These are phyloP conservation scores for Paracoccidioides brasiliensis DNA, from an alignment of 2,329 filamentous ascomycete genomes.

Conservation along the genomic window DNA sequence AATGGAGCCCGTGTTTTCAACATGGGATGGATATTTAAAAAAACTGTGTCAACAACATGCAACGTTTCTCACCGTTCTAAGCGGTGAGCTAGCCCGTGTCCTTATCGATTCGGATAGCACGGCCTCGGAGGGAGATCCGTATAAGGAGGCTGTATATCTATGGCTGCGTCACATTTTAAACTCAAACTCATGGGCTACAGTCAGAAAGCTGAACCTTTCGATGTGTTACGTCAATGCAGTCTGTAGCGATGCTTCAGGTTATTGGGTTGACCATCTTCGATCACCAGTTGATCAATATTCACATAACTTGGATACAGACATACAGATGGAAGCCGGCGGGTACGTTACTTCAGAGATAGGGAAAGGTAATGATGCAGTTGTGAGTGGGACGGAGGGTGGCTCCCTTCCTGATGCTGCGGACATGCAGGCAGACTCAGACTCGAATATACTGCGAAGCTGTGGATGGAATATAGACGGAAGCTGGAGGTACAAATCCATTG, in stretches of 20 bases:
- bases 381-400: neutral
- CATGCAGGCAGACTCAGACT: constrained; percentile 4
- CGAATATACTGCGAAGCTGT: constrained; percentile 4
- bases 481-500: constrained; percentile 24
- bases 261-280: constrained; percentile 4
- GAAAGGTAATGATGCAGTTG: neutral
- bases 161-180: constrained; percentile 40
- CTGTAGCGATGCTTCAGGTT: constrained; percentile 15
- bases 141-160: constrained; percentile 32
- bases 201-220: constrained; percentile 18
- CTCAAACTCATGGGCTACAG: constrained; percentile 24
- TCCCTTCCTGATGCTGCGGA: neutral
- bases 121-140: constrained; percentile 17
- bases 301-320: neutral
- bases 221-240: constrained; percentile 21
- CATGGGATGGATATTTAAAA: constrained; percentile 26
- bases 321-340: neutral
- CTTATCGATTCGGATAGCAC: constrained; percentile 19
- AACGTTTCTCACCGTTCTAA: constrained; percentile 27
- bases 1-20: constrained; percentile 18
- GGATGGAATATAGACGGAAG: constrained; percentile 11
- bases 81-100: constrained; percentile 25
- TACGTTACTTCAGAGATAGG: neutral
- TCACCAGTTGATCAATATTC: constrained; percentile 1
- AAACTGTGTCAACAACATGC: constrained; percentile 23